Evolutionary conservation across 306 rosid species (phyloP).

Genomic region (Morella rubra): DNA sequence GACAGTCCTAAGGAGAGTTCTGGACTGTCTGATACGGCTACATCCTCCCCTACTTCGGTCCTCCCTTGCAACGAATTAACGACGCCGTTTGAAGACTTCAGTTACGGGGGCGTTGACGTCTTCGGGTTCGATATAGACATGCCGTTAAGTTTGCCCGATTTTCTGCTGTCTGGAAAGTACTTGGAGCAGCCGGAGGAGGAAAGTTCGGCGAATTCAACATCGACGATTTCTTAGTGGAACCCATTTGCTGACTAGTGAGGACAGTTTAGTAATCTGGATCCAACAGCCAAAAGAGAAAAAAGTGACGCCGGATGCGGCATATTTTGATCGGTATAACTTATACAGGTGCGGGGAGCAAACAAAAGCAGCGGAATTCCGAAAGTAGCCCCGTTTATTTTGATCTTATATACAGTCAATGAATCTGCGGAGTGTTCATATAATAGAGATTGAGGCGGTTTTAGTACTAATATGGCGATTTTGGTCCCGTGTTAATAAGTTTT

Average conservation of each 20-base stretch:
- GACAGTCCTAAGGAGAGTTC: conserved; percentile 26
- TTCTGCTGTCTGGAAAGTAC: conserved; percentile 36
- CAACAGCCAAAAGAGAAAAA: not conserved
- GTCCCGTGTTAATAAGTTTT: conserved; percentile 9
- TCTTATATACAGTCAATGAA: not conserved
- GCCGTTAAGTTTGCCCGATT: conserved; percentile 48
- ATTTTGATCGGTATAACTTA: not conserved
- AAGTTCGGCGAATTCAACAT: conserved; percentile 72
- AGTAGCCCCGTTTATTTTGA: conserved; percentile 24
- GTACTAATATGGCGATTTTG: conserved; percentile 39
- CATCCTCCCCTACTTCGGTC: conserved; percentile 58
- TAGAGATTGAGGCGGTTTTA: conserved; percentile 17
- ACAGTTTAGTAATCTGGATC: conserved; percentile 25
- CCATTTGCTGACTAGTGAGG: conserved; percentile 11
- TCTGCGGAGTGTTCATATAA: conserved; percentile 24
- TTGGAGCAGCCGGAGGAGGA: conserved; percentile 29
- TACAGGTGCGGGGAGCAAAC: too few species aligned
- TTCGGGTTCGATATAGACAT: conserved; percentile 46
- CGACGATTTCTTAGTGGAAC: conserved; percentile 51
- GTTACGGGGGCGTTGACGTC: conserved; percentile 41
- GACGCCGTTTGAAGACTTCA: conserved; percentile 25
- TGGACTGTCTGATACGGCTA: conserved; percentile 26
- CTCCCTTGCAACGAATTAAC: conserved; percentile 30
- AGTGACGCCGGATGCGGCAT: conserved; percentile 14
- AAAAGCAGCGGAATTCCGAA: conserved; percentile 4